phyloP scores from a whole-genome alignment of 768 basidiomycete species.

The Stropharia rugosoannulata region DNA sequence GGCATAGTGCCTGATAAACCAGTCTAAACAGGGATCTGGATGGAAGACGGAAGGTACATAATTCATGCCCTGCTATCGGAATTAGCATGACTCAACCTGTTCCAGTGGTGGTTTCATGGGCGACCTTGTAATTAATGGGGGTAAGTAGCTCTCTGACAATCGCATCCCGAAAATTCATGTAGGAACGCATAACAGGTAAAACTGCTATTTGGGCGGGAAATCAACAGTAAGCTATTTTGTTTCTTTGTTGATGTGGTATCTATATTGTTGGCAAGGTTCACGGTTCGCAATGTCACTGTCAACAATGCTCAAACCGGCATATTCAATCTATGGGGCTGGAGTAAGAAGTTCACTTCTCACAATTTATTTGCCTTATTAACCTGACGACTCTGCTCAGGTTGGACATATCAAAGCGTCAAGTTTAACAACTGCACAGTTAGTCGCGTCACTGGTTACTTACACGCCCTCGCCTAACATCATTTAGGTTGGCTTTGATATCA shows the following conservation, averaged over 20 bases:
- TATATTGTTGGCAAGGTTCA: conserved; percentile 35
- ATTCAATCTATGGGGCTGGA: conserved; percentile 48
- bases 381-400: conserved; percentile 14
- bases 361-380: too few species aligned
- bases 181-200: conserved; percentile 39
- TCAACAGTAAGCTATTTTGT: conserved; percentile 51
- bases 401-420: conserved; percentile 28
- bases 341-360: conserved; percentile 20
- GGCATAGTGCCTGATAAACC: not conserved
- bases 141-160: conserved; percentile 24
- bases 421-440: conserved; percentile 24
- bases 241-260: not conserved
- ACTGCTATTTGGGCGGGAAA: conserved; percentile 76
- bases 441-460: too few species aligned
- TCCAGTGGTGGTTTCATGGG: conserved; percentile 52
- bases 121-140: conserved; percentile 52
- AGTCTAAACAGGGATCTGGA: conserved; percentile 47
- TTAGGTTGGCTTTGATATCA: conserved; percentile 39
- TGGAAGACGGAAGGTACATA: conserved; percentile 80
- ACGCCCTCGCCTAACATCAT: too few species aligned
- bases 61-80: conserved; percentile 16
- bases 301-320: conserved; percentile 53
- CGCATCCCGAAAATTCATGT: not conserved
- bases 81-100: not conserved
- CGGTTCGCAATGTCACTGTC: conserved; percentile 56